A percentile compares a stretch with the other conserved stretches of the same genome.
Conservation (phyloP, 371 early-diverging fungal species). For the Rhizopus microsporus region DNA sequence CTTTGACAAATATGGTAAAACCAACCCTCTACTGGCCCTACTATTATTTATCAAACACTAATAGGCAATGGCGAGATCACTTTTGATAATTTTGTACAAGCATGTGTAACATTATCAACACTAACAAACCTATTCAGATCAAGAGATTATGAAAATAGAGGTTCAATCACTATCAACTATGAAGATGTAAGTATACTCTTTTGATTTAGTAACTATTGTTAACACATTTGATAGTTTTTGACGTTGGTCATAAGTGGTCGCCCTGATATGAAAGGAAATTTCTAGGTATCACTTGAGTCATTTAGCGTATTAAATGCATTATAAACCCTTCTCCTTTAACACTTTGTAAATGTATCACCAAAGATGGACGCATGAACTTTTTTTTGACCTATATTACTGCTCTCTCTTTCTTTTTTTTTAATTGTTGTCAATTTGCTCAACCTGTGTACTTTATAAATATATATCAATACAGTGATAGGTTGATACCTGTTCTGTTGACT, state of each 20-base stretch:
- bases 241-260: conserved; percentile 21
- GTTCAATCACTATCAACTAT: conserved; percentile 78
- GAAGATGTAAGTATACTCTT: conserved; percentile 54
- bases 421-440: too few relatives aligned
- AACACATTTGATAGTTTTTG: conserved; percentile 11
- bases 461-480: too few relatives aligned
- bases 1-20: conserved; percentile 68
- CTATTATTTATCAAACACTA: neutral
- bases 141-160: conserved; percentile 71
- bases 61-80: conserved; percentile 61
- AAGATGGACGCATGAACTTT: too few relatives aligned
- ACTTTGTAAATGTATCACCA: too few relatives aligned
- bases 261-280: conserved; percentile 23
- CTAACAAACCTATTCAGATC: conserved; percentile 77
- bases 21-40: neutral
- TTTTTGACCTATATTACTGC: too few relatives aligned
- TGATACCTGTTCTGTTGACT: too few relatives aligned
- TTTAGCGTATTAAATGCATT: too few relatives aligned
- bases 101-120: conserved; percentile 78
- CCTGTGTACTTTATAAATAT: too few relatives aligned
- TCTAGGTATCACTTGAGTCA: too few relatives aligned
- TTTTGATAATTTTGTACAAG: conserved; percentile 85
- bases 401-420: too few relatives aligned
- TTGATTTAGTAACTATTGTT: neutral
- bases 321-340: too few relatives aligned